These are phyloP conservation scores for Penicillium flavigenum DNA, from an alignment of 495 filamentous ascomycete genomes.

Conservation along the genomic window DNA sequence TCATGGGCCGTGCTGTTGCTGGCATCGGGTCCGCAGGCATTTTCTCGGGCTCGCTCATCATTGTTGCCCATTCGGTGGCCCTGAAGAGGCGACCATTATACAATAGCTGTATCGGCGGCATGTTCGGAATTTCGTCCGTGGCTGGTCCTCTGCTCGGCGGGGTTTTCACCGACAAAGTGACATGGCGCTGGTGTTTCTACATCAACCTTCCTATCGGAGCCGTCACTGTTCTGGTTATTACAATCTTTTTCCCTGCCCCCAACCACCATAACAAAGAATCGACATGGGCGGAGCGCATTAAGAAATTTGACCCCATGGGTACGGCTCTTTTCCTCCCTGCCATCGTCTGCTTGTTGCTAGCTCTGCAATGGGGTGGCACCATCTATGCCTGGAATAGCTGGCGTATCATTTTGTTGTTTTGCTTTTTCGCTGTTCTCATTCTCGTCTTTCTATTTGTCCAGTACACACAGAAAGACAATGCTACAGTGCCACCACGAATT, in stretches of 20 bases:
- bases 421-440: slow-evolving; percentile 35
- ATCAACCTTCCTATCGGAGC: slow-evolving; percentile 71
- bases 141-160: slow-evolving; percentile 65
- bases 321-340: slow-evolving; percentile 37
- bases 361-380: slow-evolving; percentile 46
- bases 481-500: slow-evolving; percentile 34
- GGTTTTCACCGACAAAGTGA: slow-evolving; percentile 55
- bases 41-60: slow-evolving; percentile 70
- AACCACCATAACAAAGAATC: slow-evolving; percentile 20
- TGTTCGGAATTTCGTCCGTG: slow-evolving; percentile 70
- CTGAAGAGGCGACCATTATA: slow-evolving; percentile 64
- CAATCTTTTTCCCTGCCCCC: slow-evolving; percentile 50
- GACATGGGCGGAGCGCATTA: slow-evolving; percentile 27
- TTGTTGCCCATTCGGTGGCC: slow-evolving; percentile 62
- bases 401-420: slow-evolving; percentile 36
- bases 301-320: slow-evolving; percentile 37
- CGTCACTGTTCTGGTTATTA: slow-evolving; percentile 52
- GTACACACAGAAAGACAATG: slow-evolving; percentile 23
- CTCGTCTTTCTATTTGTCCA: slow-evolving; percentile 34
- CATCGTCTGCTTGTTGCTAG: slow-evolving; percentile 41
- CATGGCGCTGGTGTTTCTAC: slow-evolving; percentile 86
- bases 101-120: slow-evolving; percentile 64
- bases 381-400: slow-evolving; percentile 37
- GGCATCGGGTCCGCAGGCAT: slow-evolving; percentile 69
- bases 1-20: slow-evolving; percentile 73